These are phyloP conservation scores for Ceratobasidium sp. DNA, from an alignment of 1,284 basidiomycete genomes.

Conservation along the genomic window DNA sequence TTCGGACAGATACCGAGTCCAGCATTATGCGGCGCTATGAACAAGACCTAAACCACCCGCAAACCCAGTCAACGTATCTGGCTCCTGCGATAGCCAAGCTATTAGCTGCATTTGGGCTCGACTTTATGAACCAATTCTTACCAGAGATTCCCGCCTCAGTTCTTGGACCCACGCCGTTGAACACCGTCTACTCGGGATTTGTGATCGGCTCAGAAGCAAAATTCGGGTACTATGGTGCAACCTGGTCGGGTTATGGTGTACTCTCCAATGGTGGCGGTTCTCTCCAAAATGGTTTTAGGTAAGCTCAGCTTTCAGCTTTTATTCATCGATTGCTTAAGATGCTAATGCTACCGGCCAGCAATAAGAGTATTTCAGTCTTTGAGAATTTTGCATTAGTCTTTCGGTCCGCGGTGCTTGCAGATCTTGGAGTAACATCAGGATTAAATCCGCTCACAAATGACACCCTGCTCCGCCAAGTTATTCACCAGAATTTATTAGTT, in stretches of 20 bases:
- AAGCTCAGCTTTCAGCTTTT: neutral
- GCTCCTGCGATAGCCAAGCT: neutral
- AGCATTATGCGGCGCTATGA: neutral
- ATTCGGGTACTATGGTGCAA: neutral
- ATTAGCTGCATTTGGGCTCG: neutral
- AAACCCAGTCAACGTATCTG: neutral
- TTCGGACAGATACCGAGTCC: neutral
- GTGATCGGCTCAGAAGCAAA: neutral
- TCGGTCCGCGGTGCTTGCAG: neutral
- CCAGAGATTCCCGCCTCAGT: too few relatives aligned
- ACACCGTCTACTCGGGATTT: neutral
- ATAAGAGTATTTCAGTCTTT: neutral
- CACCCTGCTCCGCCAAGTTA: neutral
- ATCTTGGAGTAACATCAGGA: neutral
- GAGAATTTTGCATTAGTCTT: conserved; percentile 8
- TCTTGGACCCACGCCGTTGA: too few relatives aligned
- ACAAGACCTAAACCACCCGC: neutral
- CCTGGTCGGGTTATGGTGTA: neutral
- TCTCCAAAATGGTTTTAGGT: neutral
- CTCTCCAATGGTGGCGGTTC: neutral
- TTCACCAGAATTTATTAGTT: neutral
- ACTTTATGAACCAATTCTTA: neutral
- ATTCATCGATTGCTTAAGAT: neutral
- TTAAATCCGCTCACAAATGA: neutral
- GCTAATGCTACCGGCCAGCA: neutral